A percentile compares a stretch with the other conserved stretches of the same genome.
These are phyloP conservation scores for Fusarium sp. DNA, from an alignment of 2,329 filamentous ascomycete genomes.

Conservation along the genomic window DNA sequence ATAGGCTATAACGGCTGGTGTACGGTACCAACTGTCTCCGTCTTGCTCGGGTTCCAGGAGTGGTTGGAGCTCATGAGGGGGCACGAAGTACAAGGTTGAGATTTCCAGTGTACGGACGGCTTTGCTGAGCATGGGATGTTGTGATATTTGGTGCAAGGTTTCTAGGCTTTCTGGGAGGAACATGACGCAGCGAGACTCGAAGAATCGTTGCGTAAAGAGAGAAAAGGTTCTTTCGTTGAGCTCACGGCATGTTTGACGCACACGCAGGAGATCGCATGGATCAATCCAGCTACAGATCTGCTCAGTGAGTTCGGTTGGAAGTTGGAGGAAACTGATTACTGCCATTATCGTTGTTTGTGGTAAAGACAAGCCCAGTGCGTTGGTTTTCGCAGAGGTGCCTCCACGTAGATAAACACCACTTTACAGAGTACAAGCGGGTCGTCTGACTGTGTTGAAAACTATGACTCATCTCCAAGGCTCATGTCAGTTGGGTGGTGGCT, in stretches of 20 bases:
- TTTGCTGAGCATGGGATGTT: not conserved
- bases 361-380: not conserved
- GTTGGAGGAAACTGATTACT: not conserved
- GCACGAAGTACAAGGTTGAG: not conserved
- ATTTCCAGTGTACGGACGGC: not conserved
- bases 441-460: not conserved
- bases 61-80: not conserved
- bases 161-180: not conserved
- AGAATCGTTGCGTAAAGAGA: not conserved
- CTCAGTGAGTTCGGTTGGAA: not conserved
- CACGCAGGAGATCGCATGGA: not conserved
- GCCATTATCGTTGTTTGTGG: not conserved
- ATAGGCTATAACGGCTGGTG: not conserved
- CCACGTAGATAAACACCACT: not conserved
- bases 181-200: not conserved
- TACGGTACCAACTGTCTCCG: not conserved
- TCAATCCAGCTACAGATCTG: not conserved
- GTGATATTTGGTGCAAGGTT: not conserved
- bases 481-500: not conserved
- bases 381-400: not conserved
- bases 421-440: not conserved
- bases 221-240: not conserved
- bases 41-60: not conserved
- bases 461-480: not conserved
- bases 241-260: not conserved